phyloP scores from a whole-genome alignment of 305 asterid genomes.

The Plantago rigida region DNA sequence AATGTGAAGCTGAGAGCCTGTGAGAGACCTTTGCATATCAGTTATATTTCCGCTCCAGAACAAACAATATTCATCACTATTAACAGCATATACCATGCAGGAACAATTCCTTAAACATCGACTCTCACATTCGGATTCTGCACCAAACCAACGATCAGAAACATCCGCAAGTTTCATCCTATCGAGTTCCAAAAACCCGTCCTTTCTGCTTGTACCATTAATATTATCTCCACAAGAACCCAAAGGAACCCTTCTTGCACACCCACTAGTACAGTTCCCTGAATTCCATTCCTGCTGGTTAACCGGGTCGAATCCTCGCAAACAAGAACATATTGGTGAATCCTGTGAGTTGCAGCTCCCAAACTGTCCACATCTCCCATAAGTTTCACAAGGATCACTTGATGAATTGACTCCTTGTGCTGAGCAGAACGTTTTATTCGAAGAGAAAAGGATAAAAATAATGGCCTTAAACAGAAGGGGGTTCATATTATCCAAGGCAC shows the following conservation, averaged over 20 bases:
- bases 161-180: conserved; percentile 39
- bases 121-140: conserved; percentile 30
- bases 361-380: conserved; percentile 46
- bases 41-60: conserved; percentile 33
- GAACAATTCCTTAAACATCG: conserved; percentile 40
- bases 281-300: conserved; percentile 30
- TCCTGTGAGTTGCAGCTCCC: conserved; percentile 29
- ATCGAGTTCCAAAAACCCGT: conserved; percentile 31
- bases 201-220: conserved; percentile 26
- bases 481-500: neutral
- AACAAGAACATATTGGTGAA: neutral
- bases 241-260: conserved; percentile 30
- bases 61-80: conserved; percentile 36
- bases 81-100: conserved; percentile 39
- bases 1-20: conserved; percentile 24
- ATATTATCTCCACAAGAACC: conserved; percentile 30
- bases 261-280: conserved; percentile 45
- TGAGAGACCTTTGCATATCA: conserved; percentile 36
- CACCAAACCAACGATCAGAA: conserved; percentile 20
- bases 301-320: conserved; percentile 23
- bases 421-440: neutral
- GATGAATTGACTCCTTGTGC: conserved; percentile 2
- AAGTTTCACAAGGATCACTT: conserved; percentile 29
- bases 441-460: neutral
- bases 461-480: neutral